Percentiles rank a stretch among this genome's conserved stretches.
phyloP scores from a whole-genome alignment of 345 rosid genomes.

The Gossypium herbaceum region DNA sequence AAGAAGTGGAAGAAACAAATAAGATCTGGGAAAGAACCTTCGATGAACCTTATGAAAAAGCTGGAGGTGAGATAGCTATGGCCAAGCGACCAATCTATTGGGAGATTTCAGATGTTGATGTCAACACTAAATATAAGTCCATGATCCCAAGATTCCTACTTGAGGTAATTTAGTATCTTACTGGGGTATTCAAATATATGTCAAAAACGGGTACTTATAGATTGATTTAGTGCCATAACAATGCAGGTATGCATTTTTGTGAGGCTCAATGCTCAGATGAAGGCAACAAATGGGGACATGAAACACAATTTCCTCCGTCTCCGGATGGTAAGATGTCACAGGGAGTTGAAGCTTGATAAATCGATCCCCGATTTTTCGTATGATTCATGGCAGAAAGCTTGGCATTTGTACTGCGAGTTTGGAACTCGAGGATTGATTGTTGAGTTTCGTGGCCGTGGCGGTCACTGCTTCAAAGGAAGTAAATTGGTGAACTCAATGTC shows the following conservation, averaged over 20 bases:
- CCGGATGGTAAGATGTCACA: constrained; percentile 57
- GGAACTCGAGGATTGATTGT: constrained; percentile 60
- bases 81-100: constrained; percentile 46
- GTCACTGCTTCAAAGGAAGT: constrained; percentile 41
- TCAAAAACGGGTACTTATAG: not conserved
- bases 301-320: constrained; percentile 46
- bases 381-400: constrained; percentile 56
- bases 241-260: constrained; percentile 57
- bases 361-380: constrained; percentile 34
- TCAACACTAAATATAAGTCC: constrained; percentile 69
- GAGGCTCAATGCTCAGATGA: constrained; percentile 39
- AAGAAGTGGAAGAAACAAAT: constrained; percentile 49
- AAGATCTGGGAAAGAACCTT: constrained; percentile 59
- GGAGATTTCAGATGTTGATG: constrained; percentile 62
- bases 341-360: constrained; percentile 61
- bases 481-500: constrained; percentile 31
- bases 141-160: constrained; percentile 68
- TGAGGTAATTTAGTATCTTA: constrained; percentile 39
- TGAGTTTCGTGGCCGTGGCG: constrained; percentile 44
- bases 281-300: constrained; percentile 24
- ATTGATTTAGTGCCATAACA: constrained; percentile 2
- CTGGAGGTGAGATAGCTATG: constrained; percentile 55
- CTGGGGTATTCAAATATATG: too few species aligned
- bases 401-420: constrained; percentile 81
- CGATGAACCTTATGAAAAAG: constrained; percentile 77